These are phyloP conservation scores for Rhodofomes roseus DNA, from an alignment of 1,284 basidiomycete species.

Conservation along the genomic window DNA sequence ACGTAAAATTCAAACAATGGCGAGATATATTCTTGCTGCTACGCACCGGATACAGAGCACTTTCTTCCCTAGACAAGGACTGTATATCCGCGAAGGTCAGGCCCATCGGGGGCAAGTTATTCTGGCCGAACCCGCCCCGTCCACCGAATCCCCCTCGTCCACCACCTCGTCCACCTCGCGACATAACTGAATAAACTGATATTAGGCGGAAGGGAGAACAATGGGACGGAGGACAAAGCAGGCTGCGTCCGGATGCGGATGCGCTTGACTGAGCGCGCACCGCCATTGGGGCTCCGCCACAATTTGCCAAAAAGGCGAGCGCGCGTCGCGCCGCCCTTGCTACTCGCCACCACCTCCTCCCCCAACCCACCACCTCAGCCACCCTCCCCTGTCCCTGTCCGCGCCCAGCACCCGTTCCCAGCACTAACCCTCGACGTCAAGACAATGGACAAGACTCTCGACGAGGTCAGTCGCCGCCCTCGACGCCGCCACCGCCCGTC, in stretches of 20 bases:
- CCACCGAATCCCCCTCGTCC: conserved; percentile 58
- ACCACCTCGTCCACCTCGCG: conserved; percentile 50
- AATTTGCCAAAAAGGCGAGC: conserved; percentile 14
- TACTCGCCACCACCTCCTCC: conserved; percentile 25
- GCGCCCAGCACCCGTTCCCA: conserved; percentile 9
- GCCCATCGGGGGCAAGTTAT: conserved; percentile 66
- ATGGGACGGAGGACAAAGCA: conserved; percentile 3
- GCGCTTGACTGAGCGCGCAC: background rate
- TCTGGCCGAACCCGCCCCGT: conserved; percentile 31
- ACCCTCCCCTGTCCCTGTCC: conserved; percentile 1
- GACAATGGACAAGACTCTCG: conserved; percentile 83
- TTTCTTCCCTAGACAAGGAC: conserved; percentile 66
- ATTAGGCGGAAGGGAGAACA: background rate
- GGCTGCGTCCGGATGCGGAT: conserved; percentile 6
- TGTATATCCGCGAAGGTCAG: conserved; percentile 76
- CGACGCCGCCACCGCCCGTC: conserved; percentile 11
- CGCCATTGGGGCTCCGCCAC: conserved; percentile 19
- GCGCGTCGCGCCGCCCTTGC: conserved; percentile 16
- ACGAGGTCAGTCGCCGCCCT: conserved; percentile 60
- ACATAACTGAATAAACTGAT: conserved; percentile 38
- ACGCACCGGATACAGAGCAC: conserved; percentile 74
- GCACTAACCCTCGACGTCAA: conserved; percentile 5
- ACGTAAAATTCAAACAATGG: conserved; percentile 74
- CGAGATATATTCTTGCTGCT: conserved; percentile 53
- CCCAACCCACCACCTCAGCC: conserved; percentile 1